A percentile compares a stretch with the other conserved stretches of the same genome.
Conservation (phyloP, 2,329 filamentous ascomycete genomes). For the Talaromyces albobiverticillius region DNA sequence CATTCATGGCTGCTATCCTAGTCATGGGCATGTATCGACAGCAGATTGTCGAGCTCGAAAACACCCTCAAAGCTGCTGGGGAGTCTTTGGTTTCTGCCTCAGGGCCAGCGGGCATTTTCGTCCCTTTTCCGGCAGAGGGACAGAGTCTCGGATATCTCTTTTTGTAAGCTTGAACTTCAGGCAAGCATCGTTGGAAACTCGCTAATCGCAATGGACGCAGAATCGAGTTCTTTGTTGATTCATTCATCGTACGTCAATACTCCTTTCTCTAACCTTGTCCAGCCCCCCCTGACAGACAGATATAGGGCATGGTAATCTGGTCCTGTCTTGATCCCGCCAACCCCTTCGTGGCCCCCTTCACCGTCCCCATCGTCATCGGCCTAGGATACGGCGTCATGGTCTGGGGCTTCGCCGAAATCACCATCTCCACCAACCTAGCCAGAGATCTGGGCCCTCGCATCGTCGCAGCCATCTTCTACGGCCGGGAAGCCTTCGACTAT, state of each 20-base stretch:
- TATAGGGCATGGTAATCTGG: conserved; percentile 55
- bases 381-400: conserved; percentile 54
- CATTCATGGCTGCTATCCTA: conserved; percentile 55
- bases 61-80: conserved; percentile 36
- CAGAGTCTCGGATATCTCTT: conserved; percentile 58
- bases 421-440: conserved; percentile 57
- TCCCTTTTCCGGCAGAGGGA: conserved; percentile 49
- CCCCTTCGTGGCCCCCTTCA: conserved; percentile 51
- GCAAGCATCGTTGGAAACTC: not conserved
- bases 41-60: conserved; percentile 44
- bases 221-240: conserved; percentile 59
- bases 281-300: not conserved
- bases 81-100: conserved; percentile 41
- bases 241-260: conserved; percentile 47
- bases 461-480: conserved; percentile 58
- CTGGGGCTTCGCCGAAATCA: conserved; percentile 57
- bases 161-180: conserved; percentile 26
- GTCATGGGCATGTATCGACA: conserved; percentile 58
- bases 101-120: conserved; percentile 56
- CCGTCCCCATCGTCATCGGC: conserved; percentile 55
- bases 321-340: conserved; percentile 57
- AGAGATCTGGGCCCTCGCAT: conserved; percentile 59
- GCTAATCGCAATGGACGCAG: conserved; percentile 2
- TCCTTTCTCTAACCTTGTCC: not conserved
- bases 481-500: conserved; percentile 49